Conservation (phyloP, 352 stramenopile genomes). For the Globisporangium iwayamae region DNA sequence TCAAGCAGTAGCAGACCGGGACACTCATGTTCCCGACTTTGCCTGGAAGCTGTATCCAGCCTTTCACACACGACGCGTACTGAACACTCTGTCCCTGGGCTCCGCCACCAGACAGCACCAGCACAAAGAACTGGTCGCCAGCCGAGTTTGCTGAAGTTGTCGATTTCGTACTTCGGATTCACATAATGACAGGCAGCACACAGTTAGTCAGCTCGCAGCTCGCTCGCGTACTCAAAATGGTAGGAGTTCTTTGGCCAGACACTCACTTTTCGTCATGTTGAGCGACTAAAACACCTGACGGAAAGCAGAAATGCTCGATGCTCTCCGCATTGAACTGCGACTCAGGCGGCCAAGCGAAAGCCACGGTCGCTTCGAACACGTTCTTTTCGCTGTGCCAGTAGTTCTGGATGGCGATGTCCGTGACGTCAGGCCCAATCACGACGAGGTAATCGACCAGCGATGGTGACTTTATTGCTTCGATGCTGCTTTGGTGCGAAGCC, state of each 20-base stretch:
- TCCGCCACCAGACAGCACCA: constrained; percentile 49
- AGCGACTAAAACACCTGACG: constrained; percentile 27
- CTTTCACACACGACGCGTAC: constrained; percentile 58
- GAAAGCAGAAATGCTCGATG: constrained; percentile 77
- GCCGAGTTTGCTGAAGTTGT: not conserved
- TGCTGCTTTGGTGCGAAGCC: not conserved
- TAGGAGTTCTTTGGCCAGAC: too few species aligned
- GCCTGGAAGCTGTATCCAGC: constrained; percentile 20
- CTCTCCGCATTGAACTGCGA: constrained; percentile 66
- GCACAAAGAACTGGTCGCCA: constrained; percentile 37
- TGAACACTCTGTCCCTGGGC: constrained; percentile 46
- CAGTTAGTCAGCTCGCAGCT: too few species aligned
- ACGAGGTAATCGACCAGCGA: constrained; percentile 44
- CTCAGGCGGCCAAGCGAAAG: constrained; percentile 59
- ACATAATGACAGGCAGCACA: too few species aligned
- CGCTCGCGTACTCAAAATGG: too few species aligned
- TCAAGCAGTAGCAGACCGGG: constrained; percentile 50
- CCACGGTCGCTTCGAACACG: constrained; percentile 52
- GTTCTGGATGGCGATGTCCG: constrained; percentile 40
- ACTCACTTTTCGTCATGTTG: not conserved
- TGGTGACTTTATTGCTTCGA: not conserved
- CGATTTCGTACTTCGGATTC: too few species aligned
- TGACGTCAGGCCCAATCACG: constrained; percentile 42
- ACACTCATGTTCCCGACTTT: constrained; percentile 17
- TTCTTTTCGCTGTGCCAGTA: constrained; percentile 39